Base-by-base conservation (phyloP, 345 rosid genomes). In the Balakata baccata region DNA sequence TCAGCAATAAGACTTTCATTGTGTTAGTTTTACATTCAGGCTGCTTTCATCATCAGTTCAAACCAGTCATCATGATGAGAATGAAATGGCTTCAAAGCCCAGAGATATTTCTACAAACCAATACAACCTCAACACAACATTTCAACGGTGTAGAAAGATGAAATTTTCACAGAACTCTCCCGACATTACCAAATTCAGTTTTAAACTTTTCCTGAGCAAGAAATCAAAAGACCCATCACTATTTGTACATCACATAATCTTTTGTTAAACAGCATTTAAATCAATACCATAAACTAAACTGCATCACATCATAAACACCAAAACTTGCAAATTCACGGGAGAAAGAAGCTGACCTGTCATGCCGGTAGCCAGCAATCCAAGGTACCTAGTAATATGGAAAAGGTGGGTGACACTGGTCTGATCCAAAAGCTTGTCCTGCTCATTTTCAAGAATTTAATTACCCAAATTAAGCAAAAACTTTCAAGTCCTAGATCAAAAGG, bases 371-470 rank as follows among this genome's bases (percentile, higher is more conserved):
- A 96, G 78, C 78, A 96, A 78, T 51, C 99, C 99, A 74, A 96
- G 94, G 78, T 79, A 91, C 82, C 93, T 90, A 9, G 99, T 91
- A 34, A 95, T 85, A 47, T 93, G 94, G 83, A 93, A 96, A 75
- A 95, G 96, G 72, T 92, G 98, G 8, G 97, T 78, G 11, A 95
- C 96, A 57, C 98, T 96, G 0, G 96, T 87, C 86, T 93, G 97
- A 85, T 96, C 99, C 84, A 96, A 82, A 82, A 96, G 99, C 91
- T 95, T 92, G 88, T 95, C 98, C 99, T 95, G 90, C 81, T 8
- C 47, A 72, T 61, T 25, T 41, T 52, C 64, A 29, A 79, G 53
- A 49, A 23, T 64, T 22, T 41, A 60, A 78, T 47, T 6, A 66
- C 45, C 56, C 23, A 46, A 58, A 75, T 73, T 65, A 9, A 59